phyloP scores from a whole-genome alignment of 768 basidiomycete species.

The Collybia nuda region DNA sequence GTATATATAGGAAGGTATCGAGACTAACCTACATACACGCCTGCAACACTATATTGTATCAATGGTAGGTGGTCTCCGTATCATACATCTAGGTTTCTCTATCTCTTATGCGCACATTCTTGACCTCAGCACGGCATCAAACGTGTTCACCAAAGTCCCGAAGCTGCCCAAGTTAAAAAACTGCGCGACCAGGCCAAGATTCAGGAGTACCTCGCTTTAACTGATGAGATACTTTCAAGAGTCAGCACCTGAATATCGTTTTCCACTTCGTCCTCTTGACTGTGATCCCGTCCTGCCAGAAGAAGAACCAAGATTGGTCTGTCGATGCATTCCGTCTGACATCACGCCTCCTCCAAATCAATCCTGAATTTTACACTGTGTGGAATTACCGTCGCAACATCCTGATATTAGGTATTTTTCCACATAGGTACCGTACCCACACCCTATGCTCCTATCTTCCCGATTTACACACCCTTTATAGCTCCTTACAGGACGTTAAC shows the following conservation, averaged over 20 bases:
- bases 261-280: conserved; percentile 9
- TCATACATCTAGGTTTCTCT: not conserved
- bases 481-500: conserved; percentile 62
- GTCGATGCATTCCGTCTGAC: conserved; percentile 78
- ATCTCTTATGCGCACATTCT: not conserved
- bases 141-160: conserved; percentile 55
- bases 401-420: conserved; percentile 69
- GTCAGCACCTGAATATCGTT: conserved; percentile 36
- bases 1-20: no score
- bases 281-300: conserved; percentile 43
- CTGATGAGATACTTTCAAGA: conserved; percentile 60
- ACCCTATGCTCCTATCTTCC: not conserved
- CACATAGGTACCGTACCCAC: conserved; percentile 46
- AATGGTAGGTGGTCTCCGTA: conserved; percentile 14
- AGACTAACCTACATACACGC: no score
- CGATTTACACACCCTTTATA: conserved; percentile 28
- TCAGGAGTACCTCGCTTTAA: conserved; percentile 67
- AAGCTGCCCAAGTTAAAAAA: conserved; percentile 65
- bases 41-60: not conserved
- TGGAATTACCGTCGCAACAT: conserved; percentile 95
- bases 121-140: conserved; percentile 65
- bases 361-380: conserved; percentile 94
- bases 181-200: conserved; percentile 76
- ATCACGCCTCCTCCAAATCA: conserved; percentile 71
- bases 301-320: conserved; percentile 66